Evolutionary conservation across 257 asterid species (phyloP).

Genomic region (Capsicum baccatum): DNA sequence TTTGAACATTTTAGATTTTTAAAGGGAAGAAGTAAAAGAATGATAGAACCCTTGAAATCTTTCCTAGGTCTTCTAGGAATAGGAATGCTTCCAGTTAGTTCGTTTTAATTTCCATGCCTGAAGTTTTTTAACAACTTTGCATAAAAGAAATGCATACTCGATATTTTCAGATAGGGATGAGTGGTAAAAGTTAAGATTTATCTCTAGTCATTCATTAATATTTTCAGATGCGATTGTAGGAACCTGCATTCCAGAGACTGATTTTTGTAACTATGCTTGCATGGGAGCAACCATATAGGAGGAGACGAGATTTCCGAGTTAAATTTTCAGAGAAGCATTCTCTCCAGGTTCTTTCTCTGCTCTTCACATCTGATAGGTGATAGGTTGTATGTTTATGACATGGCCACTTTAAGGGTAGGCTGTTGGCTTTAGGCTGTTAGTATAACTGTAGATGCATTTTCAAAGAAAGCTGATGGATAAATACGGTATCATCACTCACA

Average conservation of each 20-base stretch:
- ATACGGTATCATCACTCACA: background rate
- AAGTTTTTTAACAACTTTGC: background rate
- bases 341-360: conserved; percentile 60
- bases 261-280: conserved; percentile 91
- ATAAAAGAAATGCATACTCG: background rate
- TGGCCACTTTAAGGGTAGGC: background rate
- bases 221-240: conserved; percentile 56
- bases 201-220: conserved; percentile 27
- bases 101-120: background rate
- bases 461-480: background rate
- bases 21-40: conserved; percentile 1
- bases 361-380: conserved; percentile 9
- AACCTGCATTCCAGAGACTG: conserved; percentile 85
- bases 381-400: background rate
- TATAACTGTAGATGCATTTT: conserved; percentile 17
- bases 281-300: conserved; percentile 85
- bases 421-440: background rate
- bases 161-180: conserved; percentile 12
- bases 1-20: background rate
- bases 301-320: conserved; percentile 44
- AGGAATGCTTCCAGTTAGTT: background rate
- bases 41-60: background rate
- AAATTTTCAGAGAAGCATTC: conserved; percentile 50
- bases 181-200: conserved; percentile 28
- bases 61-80: conserved; percentile 7